Base-by-base conservation (phyloP, 306 rosid genomes). In the Phaseolus lunatus region DNA sequence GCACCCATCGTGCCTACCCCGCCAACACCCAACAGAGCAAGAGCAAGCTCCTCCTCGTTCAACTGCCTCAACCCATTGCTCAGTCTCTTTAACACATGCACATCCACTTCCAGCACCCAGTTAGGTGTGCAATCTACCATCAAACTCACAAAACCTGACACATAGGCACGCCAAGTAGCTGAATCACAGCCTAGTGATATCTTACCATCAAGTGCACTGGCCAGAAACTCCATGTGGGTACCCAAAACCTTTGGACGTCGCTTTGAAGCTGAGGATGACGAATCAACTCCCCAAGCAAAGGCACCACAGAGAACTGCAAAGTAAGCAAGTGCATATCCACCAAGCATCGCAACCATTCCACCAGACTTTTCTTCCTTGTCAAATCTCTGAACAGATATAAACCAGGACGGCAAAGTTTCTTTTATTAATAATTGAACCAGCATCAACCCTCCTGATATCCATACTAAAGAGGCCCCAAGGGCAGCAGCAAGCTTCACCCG, bases 401-500 rank as follows among this genome's bases (percentile, higher is more conserved):
- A 89, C 99, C 97, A 92, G 10, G 97, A 92, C 49, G 97, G 97
- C 81, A 95, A 66, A n/a, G 96, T 90, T 85, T 95, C 99, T 66
- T 88, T 90, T 72, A 95, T 85, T 84, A 95, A 72, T 45, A 90
- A 77, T 67, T 89, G 99, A 84, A 92, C 97, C 76, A 95, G 82
- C 74, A 76, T 78, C 67, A 89, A 71, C 22, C 97, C 96, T 63
- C 99, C 97, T 2, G 96, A 90, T 78, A 95, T 81, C 91, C 97
- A 95, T 19, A 89, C 96, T 54, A 95, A 82, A 9, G 99, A 90
- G 47, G 97, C 97, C 5, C 92, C 99, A 37, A 92, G 93, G 3
- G 97, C 89, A 64, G 97, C 99, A 59, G 93, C 97, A 67, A 90
- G 96, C 86, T 95, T 90, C 67, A 92, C 96, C 77, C 48, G 81